These are phyloP conservation scores for Thelonectria olida DNA, from an alignment of 2,329 filamentous ascomycete genomes.

Conservation along the genomic window DNA sequence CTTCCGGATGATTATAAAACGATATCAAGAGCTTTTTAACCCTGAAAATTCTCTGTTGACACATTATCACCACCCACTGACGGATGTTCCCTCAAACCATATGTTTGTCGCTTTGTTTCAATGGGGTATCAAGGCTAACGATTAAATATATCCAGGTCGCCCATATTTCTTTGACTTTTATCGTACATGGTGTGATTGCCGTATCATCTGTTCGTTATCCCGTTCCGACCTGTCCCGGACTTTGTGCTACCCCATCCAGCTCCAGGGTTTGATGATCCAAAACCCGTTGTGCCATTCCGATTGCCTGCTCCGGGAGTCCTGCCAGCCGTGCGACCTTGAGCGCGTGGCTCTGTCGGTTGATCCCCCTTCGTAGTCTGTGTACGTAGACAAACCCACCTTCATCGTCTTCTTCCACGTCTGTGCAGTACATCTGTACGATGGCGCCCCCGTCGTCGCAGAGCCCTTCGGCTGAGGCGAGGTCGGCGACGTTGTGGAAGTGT, in stretches of 20 bases:
- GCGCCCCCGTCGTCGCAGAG: constrained; percentile 50
- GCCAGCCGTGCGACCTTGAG: constrained; percentile 93
- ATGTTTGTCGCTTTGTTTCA: constrained; percentile 33
- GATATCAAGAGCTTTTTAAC: constrained; percentile 74
- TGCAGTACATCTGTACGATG: constrained; percentile 80
- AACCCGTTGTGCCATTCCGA: constrained; percentile 72
- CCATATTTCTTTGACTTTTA: constrained; percentile 20
- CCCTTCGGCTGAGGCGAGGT: constrained; percentile 70
- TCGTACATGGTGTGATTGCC: constrained; percentile 27
- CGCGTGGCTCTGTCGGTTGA: constrained; percentile 90
- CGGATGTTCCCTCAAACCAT: constrained; percentile 44
- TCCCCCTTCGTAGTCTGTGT: constrained; percentile 80
- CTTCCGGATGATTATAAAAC: constrained; percentile 64
- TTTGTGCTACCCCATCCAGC: not conserved
- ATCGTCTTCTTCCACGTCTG: constrained; percentile 82
- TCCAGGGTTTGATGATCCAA: constrained; percentile 47
- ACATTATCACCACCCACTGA: constrained; percentile 67
- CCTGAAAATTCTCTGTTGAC: constrained; percentile 70
- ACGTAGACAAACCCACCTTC: constrained; percentile 83
- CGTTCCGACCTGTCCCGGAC: constrained; percentile 15
- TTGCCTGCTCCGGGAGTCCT: constrained; percentile 77
- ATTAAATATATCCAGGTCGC: constrained; percentile 28
- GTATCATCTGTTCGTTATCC: constrained; percentile 23
- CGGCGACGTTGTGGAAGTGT: constrained; percentile 88
- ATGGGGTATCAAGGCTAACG: constrained; percentile 53